Evolutionary conservation across 108 stramenopile species (phyloP).

Genomic region (Skeletonema costatum): DNA sequence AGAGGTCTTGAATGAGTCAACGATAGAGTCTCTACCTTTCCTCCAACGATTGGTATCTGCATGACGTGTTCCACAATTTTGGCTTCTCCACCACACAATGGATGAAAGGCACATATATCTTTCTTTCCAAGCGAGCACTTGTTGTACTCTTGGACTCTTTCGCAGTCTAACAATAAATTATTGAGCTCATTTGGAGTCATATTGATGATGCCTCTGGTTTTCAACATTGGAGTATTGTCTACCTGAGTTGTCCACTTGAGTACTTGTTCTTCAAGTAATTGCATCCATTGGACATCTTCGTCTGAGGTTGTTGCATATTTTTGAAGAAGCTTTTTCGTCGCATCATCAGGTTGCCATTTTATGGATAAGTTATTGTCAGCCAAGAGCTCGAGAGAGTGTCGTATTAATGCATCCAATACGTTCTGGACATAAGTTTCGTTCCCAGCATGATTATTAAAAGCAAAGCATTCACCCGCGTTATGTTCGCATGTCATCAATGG

Average conservation of each 20-base stretch:
- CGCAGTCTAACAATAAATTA: slow-evolving; percentile 34
- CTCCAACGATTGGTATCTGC: slow-evolving; percentile 37
- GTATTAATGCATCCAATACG: slow-evolving; percentile 17
- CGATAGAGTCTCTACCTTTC: slow-evolving; percentile 11
- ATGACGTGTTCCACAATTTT: slow-evolving; percentile 36
- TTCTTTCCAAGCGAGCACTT: slow-evolving; percentile 34
- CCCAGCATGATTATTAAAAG: neutral
- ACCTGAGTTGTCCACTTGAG: slow-evolving; percentile 35
- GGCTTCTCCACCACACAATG: slow-evolving; percentile 14
- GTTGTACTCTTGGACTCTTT: slow-evolving; percentile 30
- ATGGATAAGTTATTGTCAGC: neutral
- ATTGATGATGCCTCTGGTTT: slow-evolving; percentile 37
- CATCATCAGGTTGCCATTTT: slow-evolving; percentile 36
- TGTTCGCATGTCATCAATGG: neutral
- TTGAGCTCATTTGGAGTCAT: slow-evolving; percentile 35
- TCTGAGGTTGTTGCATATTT: neutral
- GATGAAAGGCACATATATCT: slow-evolving; percentile 11
- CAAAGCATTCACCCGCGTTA: neutral
- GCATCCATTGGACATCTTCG: neutral
- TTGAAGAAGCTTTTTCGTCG: slow-evolving; percentile 20
- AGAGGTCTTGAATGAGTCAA: slow-evolving; percentile 32
- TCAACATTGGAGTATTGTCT: slow-evolving; percentile 16
- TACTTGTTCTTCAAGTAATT: slow-evolving; percentile 18
- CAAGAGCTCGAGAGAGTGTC: slow-evolving; percentile 13
- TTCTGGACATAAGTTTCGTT: neutral